A percentile compares a stretch with the other conserved stretches of the same genome.
These are phyloP conservation scores for Ascochyta viciae-villosae DNA, from an alignment of 2,329 filamentous ascomycete genomes.

Conservation along the genomic window DNA sequence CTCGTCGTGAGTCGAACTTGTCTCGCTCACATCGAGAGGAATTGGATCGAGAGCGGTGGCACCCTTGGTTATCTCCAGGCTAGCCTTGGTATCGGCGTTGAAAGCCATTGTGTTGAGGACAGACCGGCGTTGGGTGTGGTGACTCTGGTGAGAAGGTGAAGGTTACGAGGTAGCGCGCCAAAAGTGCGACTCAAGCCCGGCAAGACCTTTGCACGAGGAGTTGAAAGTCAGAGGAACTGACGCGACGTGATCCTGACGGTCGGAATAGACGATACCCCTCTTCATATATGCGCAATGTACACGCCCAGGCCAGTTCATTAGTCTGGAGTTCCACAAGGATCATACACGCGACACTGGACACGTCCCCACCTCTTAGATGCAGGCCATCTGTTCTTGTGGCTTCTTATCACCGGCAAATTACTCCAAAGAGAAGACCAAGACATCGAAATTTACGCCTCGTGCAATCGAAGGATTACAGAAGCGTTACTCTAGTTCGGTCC, in stretches of 20 bases:
- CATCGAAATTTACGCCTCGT: conserved; percentile 20
- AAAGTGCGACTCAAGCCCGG: conserved; percentile 1
- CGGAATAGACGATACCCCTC: conserved; percentile 10
- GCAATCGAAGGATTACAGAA: conserved; percentile 20
- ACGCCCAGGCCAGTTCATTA: conserved; percentile 16
- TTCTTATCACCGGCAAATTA: conserved; percentile 22
- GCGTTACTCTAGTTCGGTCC: conserved; percentile 14
- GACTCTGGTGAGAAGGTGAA: background rate
- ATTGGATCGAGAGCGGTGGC: conserved; percentile 37
- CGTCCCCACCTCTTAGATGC: conserved; percentile 8
- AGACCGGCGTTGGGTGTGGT: background rate
- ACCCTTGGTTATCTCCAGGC: conserved; percentile 43
- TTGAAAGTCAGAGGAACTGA: conserved; percentile 13
- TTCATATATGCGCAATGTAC: conserved; percentile 26
- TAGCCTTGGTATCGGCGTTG: conserved; percentile 35
- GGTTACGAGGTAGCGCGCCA: background rate
- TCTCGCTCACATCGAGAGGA: conserved; percentile 32
- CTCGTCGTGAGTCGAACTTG: conserved; percentile 30
- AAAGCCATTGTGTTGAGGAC: conserved; percentile 27
- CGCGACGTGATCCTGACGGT: conserved; percentile 11
- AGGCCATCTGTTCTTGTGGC: conserved; percentile 13
- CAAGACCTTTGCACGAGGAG: conserved; percentile 11
- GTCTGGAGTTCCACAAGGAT: conserved; percentile 22
- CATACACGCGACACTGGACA: conserved; percentile 17
- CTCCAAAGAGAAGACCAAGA: conserved; percentile 17